Conservation (phyloP, 176 grass and related monocot genomes). For the Rhynchospora breviuscula region DNA sequence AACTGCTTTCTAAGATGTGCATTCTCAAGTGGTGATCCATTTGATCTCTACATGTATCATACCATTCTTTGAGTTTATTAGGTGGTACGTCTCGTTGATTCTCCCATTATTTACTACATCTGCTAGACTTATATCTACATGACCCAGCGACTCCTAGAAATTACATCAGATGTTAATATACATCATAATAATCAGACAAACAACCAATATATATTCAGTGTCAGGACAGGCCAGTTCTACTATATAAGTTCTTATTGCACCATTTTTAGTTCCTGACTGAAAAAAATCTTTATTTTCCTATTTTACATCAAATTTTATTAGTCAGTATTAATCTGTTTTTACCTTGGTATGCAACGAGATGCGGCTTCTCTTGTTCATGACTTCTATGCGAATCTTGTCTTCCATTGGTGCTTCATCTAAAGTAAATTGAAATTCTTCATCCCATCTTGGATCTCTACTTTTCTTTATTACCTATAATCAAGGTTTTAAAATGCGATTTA, state of each 20-base stretch:
- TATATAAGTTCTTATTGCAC: not conserved
- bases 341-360: constrained; percentile 47
- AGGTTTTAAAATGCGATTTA: no score
- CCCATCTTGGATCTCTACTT: constrained; percentile 89
- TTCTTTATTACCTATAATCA: constrained; percentile 67
- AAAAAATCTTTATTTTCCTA: not conserved
- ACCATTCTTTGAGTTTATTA: constrained; percentile 87
- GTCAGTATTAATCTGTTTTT: not conserved
- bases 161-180: not conserved
- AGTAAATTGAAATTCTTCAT: constrained; percentile 80
- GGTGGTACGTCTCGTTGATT: constrained; percentile 77
- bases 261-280: not conserved
- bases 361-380: constrained; percentile 38
- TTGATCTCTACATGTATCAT: constrained; percentile 57
- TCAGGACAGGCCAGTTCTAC: not conserved
- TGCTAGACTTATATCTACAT: constrained; percentile 59
- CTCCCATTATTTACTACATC: constrained; percentile 83
- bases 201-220: not conserved
- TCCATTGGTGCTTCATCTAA: constrained; percentile 54
- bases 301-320: not conserved
- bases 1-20: not conserved
- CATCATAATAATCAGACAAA: not conserved
- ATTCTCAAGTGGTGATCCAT: constrained; percentile 58
- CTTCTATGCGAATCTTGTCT: constrained; percentile 63
- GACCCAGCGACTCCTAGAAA: constrained; percentile 71